A percentile compares a stretch with the other conserved stretches of the same genome.
These are phyloP conservation scores for Rhizopogon sp. DNA, from an alignment of 768 basidiomycete species.

Conservation along the genomic window DNA sequence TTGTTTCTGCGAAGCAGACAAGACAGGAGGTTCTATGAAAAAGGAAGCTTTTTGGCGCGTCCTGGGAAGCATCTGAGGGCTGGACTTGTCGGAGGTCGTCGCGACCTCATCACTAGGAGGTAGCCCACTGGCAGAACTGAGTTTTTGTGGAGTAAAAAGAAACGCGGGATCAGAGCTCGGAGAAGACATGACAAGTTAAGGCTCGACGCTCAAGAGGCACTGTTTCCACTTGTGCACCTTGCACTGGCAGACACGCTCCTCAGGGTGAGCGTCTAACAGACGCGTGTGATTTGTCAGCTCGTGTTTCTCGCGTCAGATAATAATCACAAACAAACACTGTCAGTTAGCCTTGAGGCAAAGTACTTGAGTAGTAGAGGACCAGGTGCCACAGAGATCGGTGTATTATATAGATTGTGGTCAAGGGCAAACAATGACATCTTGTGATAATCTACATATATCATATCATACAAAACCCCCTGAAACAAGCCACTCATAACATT, in stretches of 20 bases:
- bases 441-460: neutral
- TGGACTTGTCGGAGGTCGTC: slow-evolving; percentile 4
- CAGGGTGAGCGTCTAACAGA: neutral
- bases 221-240: slow-evolving; percentile 4
- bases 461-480: neutral
- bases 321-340: no score
- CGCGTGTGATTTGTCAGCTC: slow-evolving; percentile 1
- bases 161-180: slow-evolving; percentile 8
- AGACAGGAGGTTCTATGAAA: slow-evolving; percentile 34
- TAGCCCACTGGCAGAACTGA: slow-evolving; percentile 9
- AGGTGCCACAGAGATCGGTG: neutral
- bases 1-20: slow-evolving; percentile 33
- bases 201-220: neutral
- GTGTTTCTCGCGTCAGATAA: neutral
- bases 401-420: neutral
- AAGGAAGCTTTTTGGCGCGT: slow-evolving; percentile 13
- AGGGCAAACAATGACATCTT: no score
- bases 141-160: slow-evolving; percentile 11
- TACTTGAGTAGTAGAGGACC: no score
- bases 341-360: no score
- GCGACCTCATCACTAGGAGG: slow-evolving; percentile 5
- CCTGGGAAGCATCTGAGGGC: slow-evolving; percentile 1
- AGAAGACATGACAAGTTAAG: slow-evolving; percentile 10
- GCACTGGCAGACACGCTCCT: slow-evolving; percentile 10
- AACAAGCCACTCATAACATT: slow-evolving; percentile 43